A percentile compares a stretch with the other conserved stretches of the same genome.
Evolutionary conservation across 345 rosid genomes (phyloP).

Genomic region (Barbarea vulgaris): DNA sequence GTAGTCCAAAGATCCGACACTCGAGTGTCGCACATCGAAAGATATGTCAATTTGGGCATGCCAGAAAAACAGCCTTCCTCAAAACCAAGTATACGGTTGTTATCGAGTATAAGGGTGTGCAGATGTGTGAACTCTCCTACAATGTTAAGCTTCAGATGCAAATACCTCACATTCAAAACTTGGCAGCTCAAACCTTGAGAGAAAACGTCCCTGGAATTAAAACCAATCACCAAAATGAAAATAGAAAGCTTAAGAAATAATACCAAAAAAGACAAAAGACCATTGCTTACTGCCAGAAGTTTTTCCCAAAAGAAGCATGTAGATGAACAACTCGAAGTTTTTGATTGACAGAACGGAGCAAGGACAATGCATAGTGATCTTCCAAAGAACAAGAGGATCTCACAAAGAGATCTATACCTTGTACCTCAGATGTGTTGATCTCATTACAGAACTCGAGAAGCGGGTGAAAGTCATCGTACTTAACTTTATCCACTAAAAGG

Average conservation of each 20-base stretch:
- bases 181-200: slow-evolving; percentile 69
- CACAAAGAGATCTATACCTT: slow-evolving; percentile 63
- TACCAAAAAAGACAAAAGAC: slow-evolving; percentile 24
- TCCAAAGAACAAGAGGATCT: slow-evolving; percentile 56
- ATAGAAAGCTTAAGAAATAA: neutral
- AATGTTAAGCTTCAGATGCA: slow-evolving; percentile 75
- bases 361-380: slow-evolving; percentile 62
- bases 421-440: slow-evolving; percentile 64
- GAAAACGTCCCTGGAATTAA: slow-evolving; percentile 63
- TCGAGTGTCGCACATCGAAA: slow-evolving; percentile 85
- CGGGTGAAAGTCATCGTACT: slow-evolving; percentile 68
- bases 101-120: slow-evolving; percentile 77
- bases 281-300: slow-evolving; percentile 62
- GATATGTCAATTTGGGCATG: slow-evolving; percentile 75
- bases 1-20: slow-evolving; percentile 89
- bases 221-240: slow-evolving; percentile 21
- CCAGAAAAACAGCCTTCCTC: slow-evolving; percentile 76
- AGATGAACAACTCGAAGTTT: slow-evolving; percentile 73
- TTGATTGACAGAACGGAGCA: slow-evolving; percentile 55
- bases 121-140: slow-evolving; percentile 65
- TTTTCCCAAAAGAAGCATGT: slow-evolving; percentile 64
- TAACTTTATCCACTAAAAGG: slow-evolving; percentile 59
- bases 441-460: slow-evolving; percentile 65
- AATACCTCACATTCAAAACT: slow-evolving; percentile 68
- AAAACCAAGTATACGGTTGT: slow-evolving; percentile 67